These are phyloP conservation scores for Paradendryphiella salina DNA, from an alignment of 2,329 filamentous ascomycete species.

Conservation along the genomic window DNA sequence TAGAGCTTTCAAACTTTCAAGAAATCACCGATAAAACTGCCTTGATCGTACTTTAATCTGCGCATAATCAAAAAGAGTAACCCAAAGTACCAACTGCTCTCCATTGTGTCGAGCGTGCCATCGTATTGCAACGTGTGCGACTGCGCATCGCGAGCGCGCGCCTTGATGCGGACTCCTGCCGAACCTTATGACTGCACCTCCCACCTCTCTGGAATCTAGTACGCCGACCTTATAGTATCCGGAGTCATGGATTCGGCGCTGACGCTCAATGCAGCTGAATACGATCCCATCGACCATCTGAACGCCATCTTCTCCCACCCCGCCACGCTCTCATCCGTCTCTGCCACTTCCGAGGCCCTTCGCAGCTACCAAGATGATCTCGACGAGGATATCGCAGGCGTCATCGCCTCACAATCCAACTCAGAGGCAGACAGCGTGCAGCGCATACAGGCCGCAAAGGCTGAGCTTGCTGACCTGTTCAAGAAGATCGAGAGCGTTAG, in stretches of 20 bases:
- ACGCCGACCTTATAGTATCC: constrained; percentile 19
- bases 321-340: constrained; percentile 77
- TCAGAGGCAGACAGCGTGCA: constrained; percentile 85
- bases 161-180: constrained; percentile 43
- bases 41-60: constrained; percentile 4
- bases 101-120: background rate
- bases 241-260: constrained; percentile 25
- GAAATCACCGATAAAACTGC: constrained; percentile 10
- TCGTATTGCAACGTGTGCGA: constrained; percentile 12
- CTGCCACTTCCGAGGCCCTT: constrained; percentile 73
- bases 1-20: constrained; percentile 22
- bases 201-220: constrained; percentile 47
- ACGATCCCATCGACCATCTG: constrained; percentile 89
- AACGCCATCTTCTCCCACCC: constrained; percentile 93
- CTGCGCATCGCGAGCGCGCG: constrained; percentile 35
- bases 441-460: constrained; percentile 88
- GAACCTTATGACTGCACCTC: constrained; percentile 45
- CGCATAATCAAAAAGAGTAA: background rate
- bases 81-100: background rate
- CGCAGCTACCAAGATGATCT: constrained; percentile 79
- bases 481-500: constrained; percentile 93
- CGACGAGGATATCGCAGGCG: constrained; percentile 71
- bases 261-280: constrained; percentile 64
- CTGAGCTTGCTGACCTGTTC: constrained; percentile 87
- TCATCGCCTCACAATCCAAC: constrained; percentile 76